Percentiles rank a stretch among this genome's conserved stretches.
These are phyloP conservation scores for Malassezia sympodialis DNA, from an alignment of 1,284 basidiomycete species.

Conservation along the genomic window DNA sequence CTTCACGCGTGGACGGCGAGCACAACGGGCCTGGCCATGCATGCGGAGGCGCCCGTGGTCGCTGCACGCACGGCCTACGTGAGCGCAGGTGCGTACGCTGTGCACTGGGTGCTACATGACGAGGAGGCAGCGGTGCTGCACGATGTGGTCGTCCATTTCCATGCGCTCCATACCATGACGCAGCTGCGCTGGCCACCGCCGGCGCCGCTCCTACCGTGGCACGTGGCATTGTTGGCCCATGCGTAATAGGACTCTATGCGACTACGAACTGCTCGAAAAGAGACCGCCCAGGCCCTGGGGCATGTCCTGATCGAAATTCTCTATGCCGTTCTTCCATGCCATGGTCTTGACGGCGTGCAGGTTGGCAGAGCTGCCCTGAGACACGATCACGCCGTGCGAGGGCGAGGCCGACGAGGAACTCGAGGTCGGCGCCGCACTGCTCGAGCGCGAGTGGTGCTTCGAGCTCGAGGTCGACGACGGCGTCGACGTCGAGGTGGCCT, in stretches of 20 bases:
- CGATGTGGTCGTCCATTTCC: constrained; percentile 5
- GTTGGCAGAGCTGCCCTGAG: constrained; percentile 11
- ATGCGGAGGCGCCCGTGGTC: neutral
- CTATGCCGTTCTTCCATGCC: neutral
- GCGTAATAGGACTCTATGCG: neutral
- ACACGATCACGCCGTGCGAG: constrained; percentile 2
- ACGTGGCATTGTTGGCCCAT: constrained; percentile 2
- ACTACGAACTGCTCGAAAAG: neutral
- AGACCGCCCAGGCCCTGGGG: neutral
- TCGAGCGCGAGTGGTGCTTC: neutral
- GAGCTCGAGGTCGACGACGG: neutral
- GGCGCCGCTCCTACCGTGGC: constrained; percentile 9
- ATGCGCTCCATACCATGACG: constrained; percentile 4
- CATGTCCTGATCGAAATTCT: neutral
- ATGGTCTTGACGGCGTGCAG: constrained; percentile 3
- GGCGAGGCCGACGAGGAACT: neutral
- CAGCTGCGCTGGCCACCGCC: neutral
- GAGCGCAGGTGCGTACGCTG: neutral
- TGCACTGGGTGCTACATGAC: constrained; percentile 6
- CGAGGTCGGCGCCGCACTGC: neutral
- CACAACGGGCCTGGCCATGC: neutral
- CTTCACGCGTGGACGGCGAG: neutral
- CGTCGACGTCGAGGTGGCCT: neutral
- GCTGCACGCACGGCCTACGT: constrained; percentile 3
- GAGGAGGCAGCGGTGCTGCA: neutral